Evolutionary conservation across 768 basidiomycete species (phyloP).

Genomic region (Artomyces pyxidatus): DNA sequence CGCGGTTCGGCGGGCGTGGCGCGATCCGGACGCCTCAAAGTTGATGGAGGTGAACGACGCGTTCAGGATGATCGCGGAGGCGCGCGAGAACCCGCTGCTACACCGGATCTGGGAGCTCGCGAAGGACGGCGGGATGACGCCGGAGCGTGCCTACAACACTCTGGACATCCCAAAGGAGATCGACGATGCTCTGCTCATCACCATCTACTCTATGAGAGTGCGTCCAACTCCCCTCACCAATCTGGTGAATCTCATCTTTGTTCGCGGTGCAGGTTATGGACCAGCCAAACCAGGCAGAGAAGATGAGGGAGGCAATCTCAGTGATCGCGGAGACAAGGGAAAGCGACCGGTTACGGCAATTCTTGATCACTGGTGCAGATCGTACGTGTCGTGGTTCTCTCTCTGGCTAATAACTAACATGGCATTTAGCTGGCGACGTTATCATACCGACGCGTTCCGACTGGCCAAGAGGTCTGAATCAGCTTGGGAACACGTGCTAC

Average conservation of each 20-base stretch:
- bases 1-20: conserved; percentile 51
- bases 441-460: conserved; percentile 45
- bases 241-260: conserved; percentile 8
- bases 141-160: conserved; percentile 61
- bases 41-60: conserved; percentile 58
- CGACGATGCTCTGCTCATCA: conserved; percentile 72
- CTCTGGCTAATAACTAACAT: not conserved
- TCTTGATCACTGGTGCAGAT: conserved; percentile 58
- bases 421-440: conserved; percentile 54
- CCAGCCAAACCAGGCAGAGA: conserved; percentile 54
- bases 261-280: conserved; percentile 63
- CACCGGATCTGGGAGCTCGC: conserved; percentile 44
- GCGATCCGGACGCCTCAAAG: conserved; percentile 34
- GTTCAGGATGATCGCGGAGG: conserved; percentile 60
- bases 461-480: conserved; percentile 79
- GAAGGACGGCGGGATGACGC: conserved; percentile 54
- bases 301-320: conserved; percentile 62
- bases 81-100: conserved; percentile 42
- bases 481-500: conserved; percentile 85
- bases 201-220: conserved; percentile 65
- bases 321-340: conserved; percentile 71
- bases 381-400: conserved; percentile 45
- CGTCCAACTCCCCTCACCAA: conserved; percentile 18
- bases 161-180: conserved; percentile 64
- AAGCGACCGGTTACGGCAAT: conserved; percentile 62